phyloP scores from a whole-genome alignment of 1,284 basidiomycete genomes.

The Cystobasidium sp. region DNA sequence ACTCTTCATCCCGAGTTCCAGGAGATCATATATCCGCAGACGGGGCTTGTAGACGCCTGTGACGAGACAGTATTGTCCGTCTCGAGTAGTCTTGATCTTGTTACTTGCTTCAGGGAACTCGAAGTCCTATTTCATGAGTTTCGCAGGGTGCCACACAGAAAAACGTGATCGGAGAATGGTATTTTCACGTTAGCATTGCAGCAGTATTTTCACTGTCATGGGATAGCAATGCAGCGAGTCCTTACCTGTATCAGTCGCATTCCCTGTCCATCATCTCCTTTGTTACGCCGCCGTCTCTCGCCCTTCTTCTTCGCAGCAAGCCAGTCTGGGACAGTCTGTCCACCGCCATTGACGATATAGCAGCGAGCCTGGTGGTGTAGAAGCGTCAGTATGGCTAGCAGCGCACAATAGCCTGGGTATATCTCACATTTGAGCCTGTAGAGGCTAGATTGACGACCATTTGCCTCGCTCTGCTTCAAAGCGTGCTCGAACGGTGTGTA shows the following conservation, averaged over 20 bases:
- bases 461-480: not conserved
- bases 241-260: conserved; percentile 53
- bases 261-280: conserved; percentile 51
- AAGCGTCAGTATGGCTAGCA: not conserved
- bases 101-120: conserved; percentile 97
- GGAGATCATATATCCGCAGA: conserved; percentile 93
- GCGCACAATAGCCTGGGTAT: not conserved
- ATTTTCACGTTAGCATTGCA: conserved; percentile 10
- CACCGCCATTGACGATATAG: conserved; percentile 54
- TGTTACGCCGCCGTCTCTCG: conserved; percentile 50
- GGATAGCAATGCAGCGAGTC: not conserved
- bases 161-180: conserved; percentile 27
- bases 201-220: not conserved
- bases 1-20: conserved; percentile 91
- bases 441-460: conserved; percentile 53
- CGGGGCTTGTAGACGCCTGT: conserved; percentile 99
- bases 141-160: not conserved
- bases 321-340: conserved; percentile 53
- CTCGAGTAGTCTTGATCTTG: conserved; percentile 83
- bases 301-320: conserved; percentile 47
- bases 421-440: conserved; percentile 45
- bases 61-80: conserved; percentile 89
- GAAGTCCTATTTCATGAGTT: conserved; percentile 70
- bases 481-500: not conserved
- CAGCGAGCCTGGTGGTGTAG: conserved; percentile 32